Evolutionary conservation across 2,329 filamentous ascomycete genomes (phyloP).

Genomic region (Fusarium mangiferae): DNA sequence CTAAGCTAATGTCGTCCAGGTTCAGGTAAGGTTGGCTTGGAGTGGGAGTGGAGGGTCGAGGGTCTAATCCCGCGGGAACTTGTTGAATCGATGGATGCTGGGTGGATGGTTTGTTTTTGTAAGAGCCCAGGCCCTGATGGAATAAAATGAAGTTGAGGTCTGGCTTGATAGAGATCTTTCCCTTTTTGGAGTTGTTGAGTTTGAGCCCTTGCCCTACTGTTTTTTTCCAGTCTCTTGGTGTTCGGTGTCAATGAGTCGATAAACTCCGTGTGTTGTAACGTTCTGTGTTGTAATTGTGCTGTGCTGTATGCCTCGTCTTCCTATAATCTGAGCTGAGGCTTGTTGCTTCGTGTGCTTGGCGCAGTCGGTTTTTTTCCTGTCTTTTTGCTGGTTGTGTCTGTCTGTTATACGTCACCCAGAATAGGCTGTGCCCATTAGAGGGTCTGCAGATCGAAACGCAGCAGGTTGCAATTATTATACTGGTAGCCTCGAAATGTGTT

Average conservation of each 20-base stretch:
- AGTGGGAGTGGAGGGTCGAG: constrained; percentile 7
- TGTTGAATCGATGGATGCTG: constrained; percentile 13
- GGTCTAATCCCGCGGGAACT: constrained; percentile 27
- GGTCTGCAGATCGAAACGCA: constrained; percentile 37
- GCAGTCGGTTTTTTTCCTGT: constrained; percentile 20
- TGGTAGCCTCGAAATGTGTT: constrained; percentile 32
- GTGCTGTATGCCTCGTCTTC: constrained; percentile 31
- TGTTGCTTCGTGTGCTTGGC: constrained; percentile 36
- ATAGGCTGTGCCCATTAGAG: constrained; percentile 35
- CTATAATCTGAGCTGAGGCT: constrained; percentile 24
- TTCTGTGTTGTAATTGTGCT: not conserved
- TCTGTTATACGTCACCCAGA: constrained; percentile 40
- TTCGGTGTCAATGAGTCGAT: constrained; percentile 20
- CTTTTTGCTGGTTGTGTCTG: constrained; percentile 29
- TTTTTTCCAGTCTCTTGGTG: not conserved
- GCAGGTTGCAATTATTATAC: constrained; percentile 40
- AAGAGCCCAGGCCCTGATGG: constrained; percentile 19
- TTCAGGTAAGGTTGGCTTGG: not conserved
- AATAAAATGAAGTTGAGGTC: constrained; percentile 29
- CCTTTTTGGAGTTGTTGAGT: constrained; percentile 31
- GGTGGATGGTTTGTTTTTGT: not conserved
- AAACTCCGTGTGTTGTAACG: constrained; percentile 9
- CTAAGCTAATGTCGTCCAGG: constrained; percentile 3
- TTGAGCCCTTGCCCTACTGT: constrained; percentile 36
- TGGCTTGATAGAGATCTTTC: constrained; percentile 31